phyloP scores from a whole-genome alignment of 352 stramenopile genomes.

The Pythium folliculosum region DNA sequence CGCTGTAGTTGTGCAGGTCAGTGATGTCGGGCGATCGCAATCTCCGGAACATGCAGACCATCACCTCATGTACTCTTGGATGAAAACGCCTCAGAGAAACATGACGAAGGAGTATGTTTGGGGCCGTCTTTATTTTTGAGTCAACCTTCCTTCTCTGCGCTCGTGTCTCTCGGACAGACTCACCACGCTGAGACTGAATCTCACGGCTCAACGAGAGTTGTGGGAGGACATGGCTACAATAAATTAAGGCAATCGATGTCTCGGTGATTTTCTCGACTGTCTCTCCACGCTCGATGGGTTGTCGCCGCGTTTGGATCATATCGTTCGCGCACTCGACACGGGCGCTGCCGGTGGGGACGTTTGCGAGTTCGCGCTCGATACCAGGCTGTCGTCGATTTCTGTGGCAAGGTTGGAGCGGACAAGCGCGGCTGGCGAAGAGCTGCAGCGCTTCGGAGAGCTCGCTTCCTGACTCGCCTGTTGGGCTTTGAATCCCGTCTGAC shows the following conservation, averaged over 20 bases:
- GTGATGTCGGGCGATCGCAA: too few relatives aligned
- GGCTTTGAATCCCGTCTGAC: conserved; percentile 28
- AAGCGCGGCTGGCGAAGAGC: conserved; percentile 25
- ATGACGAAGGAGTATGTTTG: too few relatives aligned
- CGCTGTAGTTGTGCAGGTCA: neutral
- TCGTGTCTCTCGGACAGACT: too few relatives aligned
- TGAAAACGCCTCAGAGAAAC: neutral
- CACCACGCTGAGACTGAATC: neutral
- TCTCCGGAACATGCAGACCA: too few relatives aligned
- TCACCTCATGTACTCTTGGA: neutral
- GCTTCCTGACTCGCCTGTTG: neutral
- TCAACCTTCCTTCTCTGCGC: neutral
- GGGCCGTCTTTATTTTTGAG: neutral
- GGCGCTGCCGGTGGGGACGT: conserved; percentile 8
- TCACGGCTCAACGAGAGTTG: neutral
- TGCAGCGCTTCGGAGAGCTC: conserved; percentile 25
- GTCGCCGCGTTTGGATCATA: conserved; percentile 4
- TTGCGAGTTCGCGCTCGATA: conserved; percentile 10
- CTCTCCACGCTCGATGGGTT: neutral
- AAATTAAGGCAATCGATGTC: conserved; percentile 5
- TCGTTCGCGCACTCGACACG: conserved; percentile 18
- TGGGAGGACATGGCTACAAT: conserved; percentile 4
- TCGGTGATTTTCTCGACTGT: neutral
- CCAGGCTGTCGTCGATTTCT: conserved; percentile 20
- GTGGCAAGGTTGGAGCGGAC: conserved; percentile 6